Base-by-base conservation (phyloP, 108 stramenopile species). In the Nitzschia putrida region DNA sequence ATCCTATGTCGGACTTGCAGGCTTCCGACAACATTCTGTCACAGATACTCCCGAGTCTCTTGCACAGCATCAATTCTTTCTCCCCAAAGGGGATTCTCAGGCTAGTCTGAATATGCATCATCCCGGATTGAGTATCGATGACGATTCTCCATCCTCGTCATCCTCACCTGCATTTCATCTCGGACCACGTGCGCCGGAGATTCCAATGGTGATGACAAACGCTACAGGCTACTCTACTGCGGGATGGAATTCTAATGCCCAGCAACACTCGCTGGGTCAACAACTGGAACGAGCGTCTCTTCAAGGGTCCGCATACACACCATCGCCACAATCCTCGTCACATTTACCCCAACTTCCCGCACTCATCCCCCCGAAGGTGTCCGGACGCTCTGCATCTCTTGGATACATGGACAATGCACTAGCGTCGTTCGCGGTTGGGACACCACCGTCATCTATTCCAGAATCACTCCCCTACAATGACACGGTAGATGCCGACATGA, bases 401-500 rank as follows among this genome's bases (percentile, higher is more conserved):
- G 29, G 29, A 34, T 34, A 34, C 29, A 34, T 34, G 29, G 29
- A 34, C 29, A 34, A 34, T 34, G 29, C 29, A 34, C 29, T 34
- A 1, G 29, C 29, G 29, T 34, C 29, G 29, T 34, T 34, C 4
- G 29, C 29, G 1, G 54, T 55, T 13, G 54, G 54, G 2, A 55
- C 54, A 21, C 54, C 54, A 34, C 29, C 29, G 1, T 34, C 29
- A 34, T 34, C 29, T 5, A 49, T 49, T 18, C 47, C 47, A 16
- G 18, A 49, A 18, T 49, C 47, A 49, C 47, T 49, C 47, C 14
- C 47, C 2, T 49, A 16, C 6, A 49, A 18, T 34, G 38, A n/a
- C 0, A 37, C 10, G 20, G 52, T 66, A 7, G 45, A 66, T 53
- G 29, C 65, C 10, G 84, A 88, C 24, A 83, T 79, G 50, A 91